These are phyloP conservation scores for Pulicaria dysenterica DNA, from an alignment of 129 eudicot species.

Conservation along the genomic window DNA sequence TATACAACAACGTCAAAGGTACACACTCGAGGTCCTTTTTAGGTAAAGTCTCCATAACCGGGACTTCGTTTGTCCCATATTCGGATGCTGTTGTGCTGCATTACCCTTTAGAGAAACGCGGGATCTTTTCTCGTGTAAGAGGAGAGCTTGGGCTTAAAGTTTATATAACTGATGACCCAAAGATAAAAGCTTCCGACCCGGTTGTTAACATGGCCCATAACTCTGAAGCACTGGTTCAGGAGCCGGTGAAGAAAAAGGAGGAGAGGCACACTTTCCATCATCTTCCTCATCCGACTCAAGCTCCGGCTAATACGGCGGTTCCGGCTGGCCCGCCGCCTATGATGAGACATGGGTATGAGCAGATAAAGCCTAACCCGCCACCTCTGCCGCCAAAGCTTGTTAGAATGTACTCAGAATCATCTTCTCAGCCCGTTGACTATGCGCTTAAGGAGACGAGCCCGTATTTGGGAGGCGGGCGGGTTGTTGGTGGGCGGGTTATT, in stretches of 20 bases:
- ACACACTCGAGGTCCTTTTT: conserved; percentile 69
- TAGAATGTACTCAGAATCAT: conserved; percentile 74
- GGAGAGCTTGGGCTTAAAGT: conserved; percentile 96
- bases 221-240: conserved; percentile 33
- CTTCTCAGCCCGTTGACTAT: conserved; percentile 80
- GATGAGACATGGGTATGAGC: conserved; percentile 56
- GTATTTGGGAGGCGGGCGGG: conserved; percentile 88
- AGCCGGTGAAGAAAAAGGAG: conserved; percentile 44
- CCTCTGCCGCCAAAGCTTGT: conserved; percentile 79
- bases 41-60: conserved; percentile 78
- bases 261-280: conserved; percentile 79
- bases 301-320: conserved; percentile 36
- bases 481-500: conserved; percentile 89
- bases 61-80: conserved; percentile 91
- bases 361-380: conserved; percentile 59
- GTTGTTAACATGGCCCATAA: conserved; percentile 42
- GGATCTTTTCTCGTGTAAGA: conserved; percentile 88
- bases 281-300: conserved; percentile 66
- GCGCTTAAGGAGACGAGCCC: conserved; percentile 98
- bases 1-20: conserved; percentile 63
- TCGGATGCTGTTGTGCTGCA: conserved; percentile 90
- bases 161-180: conserved; percentile 78
- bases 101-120: conserved; percentile 84
- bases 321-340: conserved; percentile 42
- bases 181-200: conserved; percentile 74